Base-by-base conservation (phyloP, 23 red algal species). In the Pyropia haitanensis region DNA sequence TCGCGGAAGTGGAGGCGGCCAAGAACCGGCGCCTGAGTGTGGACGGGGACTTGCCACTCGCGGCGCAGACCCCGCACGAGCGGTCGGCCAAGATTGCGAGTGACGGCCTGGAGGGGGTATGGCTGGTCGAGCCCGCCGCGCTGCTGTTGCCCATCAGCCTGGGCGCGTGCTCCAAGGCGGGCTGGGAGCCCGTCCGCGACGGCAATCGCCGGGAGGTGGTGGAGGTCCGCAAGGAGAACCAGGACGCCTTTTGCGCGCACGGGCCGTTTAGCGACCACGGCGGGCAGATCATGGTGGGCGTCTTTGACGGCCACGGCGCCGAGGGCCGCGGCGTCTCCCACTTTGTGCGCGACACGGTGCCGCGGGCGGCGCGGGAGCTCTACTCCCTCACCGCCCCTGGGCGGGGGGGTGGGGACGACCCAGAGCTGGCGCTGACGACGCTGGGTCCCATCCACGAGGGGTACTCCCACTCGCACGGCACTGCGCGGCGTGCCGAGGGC, bases 161-260 rank as follows among this genome's bases (percentile, higher is more conserved):
- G 27, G 57, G 56, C 9, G 79, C 65, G 3, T 83, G 79, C 53
- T 72, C 65, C 22, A 73, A 75, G 58, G 83, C 83, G 14, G 83
- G 83, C 19, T 88, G 83, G 83, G 83, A 88, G 56, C 83, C 83
- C 16, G n/a, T 79, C 32, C 73, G 76, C 3, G 72, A 67, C 26
- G 26, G 46, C 1, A 30, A 51, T 60, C 58, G 61, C 15, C 51
- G 63, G 49, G 58, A 73, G 32, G 61, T 72, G 27, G 72, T 78
- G 55, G 83, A 88, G 59, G 76, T 88, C 1, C 73, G 83, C 53
- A 88, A 88, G 66, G 83, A 88, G 73, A 88, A 88, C 49, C 83
- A 88, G 56, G 83, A 86, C 23, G 81, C 81, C 3, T 86, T 76
- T 52, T 86, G 81, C 58, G 70, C 63, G 14, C 51, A 75, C 27